These are phyloP conservation scores for Erythrobasidium hasegawianum DNA, from an alignment of 1,284 basidiomycete species.

Conservation along the genomic window DNA sequence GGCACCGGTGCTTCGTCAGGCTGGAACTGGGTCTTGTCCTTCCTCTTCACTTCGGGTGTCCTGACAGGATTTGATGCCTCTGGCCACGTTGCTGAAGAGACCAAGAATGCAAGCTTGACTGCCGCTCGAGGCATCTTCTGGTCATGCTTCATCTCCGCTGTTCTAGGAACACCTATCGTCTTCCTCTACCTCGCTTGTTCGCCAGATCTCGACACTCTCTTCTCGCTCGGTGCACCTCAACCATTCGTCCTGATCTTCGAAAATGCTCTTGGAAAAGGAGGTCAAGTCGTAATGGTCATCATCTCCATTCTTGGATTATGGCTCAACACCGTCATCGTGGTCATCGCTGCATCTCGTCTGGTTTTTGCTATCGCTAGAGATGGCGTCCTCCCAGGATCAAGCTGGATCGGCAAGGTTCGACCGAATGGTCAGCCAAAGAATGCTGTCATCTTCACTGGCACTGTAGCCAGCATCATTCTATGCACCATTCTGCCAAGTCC, in stretches of 20 bases:
- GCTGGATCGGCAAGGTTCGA: constrained; percentile 72
- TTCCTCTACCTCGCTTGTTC: constrained; percentile 36
- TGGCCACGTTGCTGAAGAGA: constrained; percentile 83
- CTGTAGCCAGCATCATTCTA: constrained; percentile 60
- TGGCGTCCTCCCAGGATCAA: constrained; percentile 72
- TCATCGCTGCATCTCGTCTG: constrained; percentile 77
- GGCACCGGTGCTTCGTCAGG: constrained; percentile 74
- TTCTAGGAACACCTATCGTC: constrained; percentile 52
- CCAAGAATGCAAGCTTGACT: constrained; percentile 74
- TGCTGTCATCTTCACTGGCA: constrained; percentile 42
- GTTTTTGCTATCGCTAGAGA: constrained; percentile 83
- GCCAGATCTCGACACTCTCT: constrained; percentile 65
- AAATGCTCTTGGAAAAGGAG: constrained; percentile 68
- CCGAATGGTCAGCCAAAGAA: constrained; percentile 67
- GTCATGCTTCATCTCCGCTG: constrained; percentile 67
- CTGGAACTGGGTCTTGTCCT: constrained; percentile 56
- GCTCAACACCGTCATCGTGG: constrained; percentile 74
- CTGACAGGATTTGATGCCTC: constrained; percentile 83
- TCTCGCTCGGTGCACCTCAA: constrained; percentile 70
- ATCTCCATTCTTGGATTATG: constrained; percentile 72
- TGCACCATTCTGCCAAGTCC: constrained; percentile 79
- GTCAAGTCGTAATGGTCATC: constrained; percentile 74
- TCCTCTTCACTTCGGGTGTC: constrained; percentile 74
- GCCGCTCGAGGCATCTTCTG: constrained; percentile 73
- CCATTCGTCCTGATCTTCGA: constrained; percentile 81